Conservation (phyloP, 768 basidiomycete genomes). For the Lepiota brunneoincarnata region DNA sequence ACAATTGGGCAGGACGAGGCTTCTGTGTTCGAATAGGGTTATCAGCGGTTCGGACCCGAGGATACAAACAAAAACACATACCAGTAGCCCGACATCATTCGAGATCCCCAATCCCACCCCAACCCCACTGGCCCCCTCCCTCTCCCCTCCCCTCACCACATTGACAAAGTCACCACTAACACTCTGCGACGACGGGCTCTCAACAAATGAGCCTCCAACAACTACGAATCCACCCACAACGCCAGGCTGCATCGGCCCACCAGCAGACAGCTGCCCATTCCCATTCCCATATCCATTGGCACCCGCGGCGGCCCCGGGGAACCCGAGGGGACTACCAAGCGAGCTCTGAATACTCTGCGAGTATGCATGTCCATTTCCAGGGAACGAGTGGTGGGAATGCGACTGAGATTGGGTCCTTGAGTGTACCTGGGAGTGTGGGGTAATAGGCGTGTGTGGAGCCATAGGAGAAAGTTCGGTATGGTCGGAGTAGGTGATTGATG, state of each 20-base stretch:
- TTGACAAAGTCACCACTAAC: neutral
- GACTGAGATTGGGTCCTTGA: conserved; percentile 42
- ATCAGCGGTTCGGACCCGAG: neutral
- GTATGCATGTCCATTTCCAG: conserved; percentile 28
- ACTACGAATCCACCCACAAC: neutral
- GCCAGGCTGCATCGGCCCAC: neutral
- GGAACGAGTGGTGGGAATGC: conserved; percentile 44
- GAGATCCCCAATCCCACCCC: neutral
- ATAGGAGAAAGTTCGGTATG: conserved; percentile 30
- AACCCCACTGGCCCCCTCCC: neutral
- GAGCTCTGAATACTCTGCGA: conserved; percentile 39
- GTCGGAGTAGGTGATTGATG: conserved; percentile 57
- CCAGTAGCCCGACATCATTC: conserved; percentile 2
- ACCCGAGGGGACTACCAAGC: conserved; percentile 35
- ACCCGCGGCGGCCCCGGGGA: conserved; percentile 2
- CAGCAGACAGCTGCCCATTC: conserved; percentile 12
- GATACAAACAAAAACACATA: conserved; percentile 12
- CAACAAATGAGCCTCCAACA: neutral
- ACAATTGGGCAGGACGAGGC: conserved; percentile 48
- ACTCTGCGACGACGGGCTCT: neutral
- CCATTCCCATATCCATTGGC: conserved; percentile 20
- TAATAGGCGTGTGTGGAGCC: conserved; percentile 28
- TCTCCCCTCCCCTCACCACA: neutral
- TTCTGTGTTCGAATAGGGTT: conserved; percentile 23
- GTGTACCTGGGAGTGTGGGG: conserved; percentile 20